Evolutionary conservation across 2,329 filamentous ascomycete genomes (phyloP), one percentile per base, ranked within the genome.

Genomic region (Neobulgaria alba): DNA sequence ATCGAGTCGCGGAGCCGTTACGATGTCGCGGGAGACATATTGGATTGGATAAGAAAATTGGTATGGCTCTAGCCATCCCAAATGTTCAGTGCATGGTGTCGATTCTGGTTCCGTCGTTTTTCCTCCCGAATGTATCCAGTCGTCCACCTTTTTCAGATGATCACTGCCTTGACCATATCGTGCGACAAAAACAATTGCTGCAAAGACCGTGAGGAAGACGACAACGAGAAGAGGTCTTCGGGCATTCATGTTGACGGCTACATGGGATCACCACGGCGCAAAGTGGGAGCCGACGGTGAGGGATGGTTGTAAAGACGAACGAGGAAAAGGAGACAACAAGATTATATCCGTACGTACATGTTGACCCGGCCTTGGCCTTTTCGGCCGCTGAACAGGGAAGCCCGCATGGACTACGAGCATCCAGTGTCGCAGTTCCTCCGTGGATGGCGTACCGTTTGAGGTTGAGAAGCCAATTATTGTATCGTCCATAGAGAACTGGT

Each of bases 21-120:
- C 33, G 18, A 57, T 57, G 33, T 57, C 52, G 38, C 56, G 48
- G 1, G 53, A 54, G 16, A 50, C 49, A 48, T 57, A 57, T 35
- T 50, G 42, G 18, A 57, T 49, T 2, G 54, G 53, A 36, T 52
- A 55, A 4, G 50, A 46, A 42, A 59, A 51, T 10, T 56, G 45
- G 31, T 57, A 57, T 16, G 42, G 41, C 18, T 54, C 49, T 9
- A 57, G 41, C 54, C 54, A 57, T n/a, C 41, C 42, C 36, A 57
- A 30, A 19, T 57, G 45, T 23, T 56, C 49, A 3, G 36, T 38
- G 36, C 53, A 57, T 29, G 42, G 23, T 12, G 23, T 38, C 3
- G 26, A n/a, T 12, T 48, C 41, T 18, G 37, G 31, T 15, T 39
- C 39, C 29, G 47, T 40, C 14, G 2, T 20, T 29, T 10, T 42